Evolutionary conservation across 2,329 filamentous ascomycete genomes (phyloP).

Genomic region (Aspergillus brunneoviolaceus): DNA sequence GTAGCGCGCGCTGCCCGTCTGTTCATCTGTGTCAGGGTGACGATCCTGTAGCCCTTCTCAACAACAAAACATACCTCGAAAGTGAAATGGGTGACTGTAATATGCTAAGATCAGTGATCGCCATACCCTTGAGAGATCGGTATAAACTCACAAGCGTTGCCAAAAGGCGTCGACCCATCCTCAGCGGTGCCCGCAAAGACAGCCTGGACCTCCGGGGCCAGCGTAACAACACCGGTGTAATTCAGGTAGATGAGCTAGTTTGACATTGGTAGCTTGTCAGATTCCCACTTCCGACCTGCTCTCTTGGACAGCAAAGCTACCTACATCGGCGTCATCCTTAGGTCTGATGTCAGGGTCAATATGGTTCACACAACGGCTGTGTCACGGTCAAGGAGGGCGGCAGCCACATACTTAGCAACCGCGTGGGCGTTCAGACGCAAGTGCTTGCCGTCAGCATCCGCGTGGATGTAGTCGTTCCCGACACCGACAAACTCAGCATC

Average conservation of each 20-base stretch:
- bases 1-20: conserved; percentile 45
- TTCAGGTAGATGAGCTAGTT: conserved; percentile 38
- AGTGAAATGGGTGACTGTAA: conserved; percentile 36
- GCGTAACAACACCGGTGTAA: conserved; percentile 42
- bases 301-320: conserved; percentile 2
- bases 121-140: neutral
- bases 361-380: conserved; percentile 1
- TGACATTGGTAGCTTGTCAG: neutral
- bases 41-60: neutral
- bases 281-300: neutral
- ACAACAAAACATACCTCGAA: conserved; percentile 33
- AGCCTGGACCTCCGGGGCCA: conserved; percentile 33
- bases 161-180: conserved; percentile 39
- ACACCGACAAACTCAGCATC: conserved; percentile 39
- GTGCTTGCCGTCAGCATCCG: conserved; percentile 40
- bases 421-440: conserved; percentile 43
- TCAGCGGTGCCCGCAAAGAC: conserved; percentile 35
- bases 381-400: neutral
- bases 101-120: conserved; percentile 6
- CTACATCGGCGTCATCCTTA: conserved; percentile 33
- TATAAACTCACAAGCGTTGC: conserved; percentile 39
- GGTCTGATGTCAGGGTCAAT: conserved; percentile 23
- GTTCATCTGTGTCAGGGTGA: neutral
- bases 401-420: conserved; percentile 38
- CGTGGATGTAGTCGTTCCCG: conserved; percentile 46